Percentiles rank a stretch among this genome's conserved stretches.
Evolutionary conservation across 352 stramenopile species (phyloP).

Genomic region (Blastocystis sp.): DNA sequence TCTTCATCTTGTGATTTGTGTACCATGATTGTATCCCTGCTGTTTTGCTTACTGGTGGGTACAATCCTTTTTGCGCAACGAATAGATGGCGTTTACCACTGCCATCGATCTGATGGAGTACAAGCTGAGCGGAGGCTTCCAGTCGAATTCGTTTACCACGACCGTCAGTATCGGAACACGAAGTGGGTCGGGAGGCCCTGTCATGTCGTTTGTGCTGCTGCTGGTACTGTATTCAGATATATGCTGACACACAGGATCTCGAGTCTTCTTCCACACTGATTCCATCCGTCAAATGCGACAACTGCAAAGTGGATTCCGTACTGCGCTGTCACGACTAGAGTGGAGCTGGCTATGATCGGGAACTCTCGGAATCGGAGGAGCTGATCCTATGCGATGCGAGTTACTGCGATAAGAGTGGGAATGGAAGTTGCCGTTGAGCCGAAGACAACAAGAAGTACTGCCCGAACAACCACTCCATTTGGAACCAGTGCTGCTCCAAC

Average conservation of each 20-base stretch:
- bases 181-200: neutral
- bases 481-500: slow-evolving; percentile 33
- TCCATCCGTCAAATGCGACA: slow-evolving; percentile 33
- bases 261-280: slow-evolving; percentile 55
- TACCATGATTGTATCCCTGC: no score
- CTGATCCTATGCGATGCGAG: slow-evolving; percentile 1
- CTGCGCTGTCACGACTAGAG: neutral
- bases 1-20: no score
- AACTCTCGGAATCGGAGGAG: slow-evolving; percentile 46
- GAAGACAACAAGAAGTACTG: slow-evolving; percentile 39
- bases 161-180: neutral
- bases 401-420: slow-evolving; percentile 48
- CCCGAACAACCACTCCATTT: slow-evolving; percentile 12
- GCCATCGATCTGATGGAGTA: slow-evolving; percentile 11
- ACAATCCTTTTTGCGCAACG: neutral
- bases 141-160: neutral
- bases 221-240: neutral
- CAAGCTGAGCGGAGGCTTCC: neutral
- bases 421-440: neutral
- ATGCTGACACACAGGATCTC: slow-evolving; percentile 16
- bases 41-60: no score
- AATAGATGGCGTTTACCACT: neutral
- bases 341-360: slow-evolving; percentile 42
- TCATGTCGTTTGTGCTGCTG: neutral
- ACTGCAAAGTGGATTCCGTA: slow-evolving; percentile 37